Evolutionary conservation across 2,329 filamentous ascomycete species (phyloP).

Genomic region (Diaporthe vaccinii): DNA sequence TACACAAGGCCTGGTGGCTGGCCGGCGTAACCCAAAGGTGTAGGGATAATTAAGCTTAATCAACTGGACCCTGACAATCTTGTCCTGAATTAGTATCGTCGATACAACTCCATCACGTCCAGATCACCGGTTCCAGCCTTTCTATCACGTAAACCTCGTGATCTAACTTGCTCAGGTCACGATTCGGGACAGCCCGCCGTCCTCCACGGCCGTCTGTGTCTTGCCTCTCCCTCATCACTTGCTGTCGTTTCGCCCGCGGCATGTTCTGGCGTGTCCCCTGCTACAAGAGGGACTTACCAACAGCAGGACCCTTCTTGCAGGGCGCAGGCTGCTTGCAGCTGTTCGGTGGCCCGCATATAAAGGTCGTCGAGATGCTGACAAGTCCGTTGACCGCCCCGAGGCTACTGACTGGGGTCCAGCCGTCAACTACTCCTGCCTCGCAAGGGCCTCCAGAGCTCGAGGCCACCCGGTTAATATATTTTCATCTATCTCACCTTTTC

Average conservation of each 20-base stretch:
- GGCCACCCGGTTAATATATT: slow-evolving; percentile 51
- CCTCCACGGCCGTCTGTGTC: background rate
- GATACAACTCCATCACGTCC: slow-evolving; percentile 35
- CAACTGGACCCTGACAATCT: slow-evolving; percentile 45
- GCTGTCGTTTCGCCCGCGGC: background rate
- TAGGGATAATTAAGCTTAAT: slow-evolving; percentile 54
- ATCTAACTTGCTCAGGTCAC: slow-evolving; percentile 25
- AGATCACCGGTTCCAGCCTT: slow-evolving; percentile 27
- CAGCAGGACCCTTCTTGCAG: background rate
- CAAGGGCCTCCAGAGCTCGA: slow-evolving; percentile 12
- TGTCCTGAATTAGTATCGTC: slow-evolving; percentile 53
- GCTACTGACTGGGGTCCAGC: slow-evolving; percentile 16
- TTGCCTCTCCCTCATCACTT: background rate
- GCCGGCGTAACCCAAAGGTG: slow-evolving; percentile 21
- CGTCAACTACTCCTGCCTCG: background rate
- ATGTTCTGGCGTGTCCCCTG: too few species aligned
- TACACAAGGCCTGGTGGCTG: slow-evolving; percentile 25
- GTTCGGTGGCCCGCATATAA: background rate
- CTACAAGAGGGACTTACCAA: background rate
- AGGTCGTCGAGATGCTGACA: slow-evolving; percentile 11
- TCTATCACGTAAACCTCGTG: slow-evolving; percentile 30
- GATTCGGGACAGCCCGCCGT: slow-evolving; percentile 1
- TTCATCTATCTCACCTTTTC: slow-evolving; percentile 60
- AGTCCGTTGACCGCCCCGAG: slow-evolving; percentile 6
- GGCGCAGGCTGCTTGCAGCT: background rate